These are phyloP conservation scores for Dittrichia graveolens DNA, from an alignment of 129 eudicot genomes.

Conservation along the genomic window DNA sequence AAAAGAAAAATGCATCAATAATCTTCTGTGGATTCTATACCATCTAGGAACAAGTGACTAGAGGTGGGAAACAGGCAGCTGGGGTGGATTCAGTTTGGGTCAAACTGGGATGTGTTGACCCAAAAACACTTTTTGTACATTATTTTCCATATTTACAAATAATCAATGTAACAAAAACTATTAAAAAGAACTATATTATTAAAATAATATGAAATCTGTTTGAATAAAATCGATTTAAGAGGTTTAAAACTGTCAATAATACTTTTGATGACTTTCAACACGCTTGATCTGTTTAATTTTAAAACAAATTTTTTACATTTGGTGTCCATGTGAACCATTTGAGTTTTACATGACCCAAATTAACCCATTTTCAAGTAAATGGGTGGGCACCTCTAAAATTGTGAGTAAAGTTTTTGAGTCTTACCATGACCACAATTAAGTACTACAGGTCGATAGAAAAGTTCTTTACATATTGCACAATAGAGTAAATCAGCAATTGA, in stretches of 20 bases:
- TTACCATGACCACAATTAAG: slow-evolving; percentile 77
- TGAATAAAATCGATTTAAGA: not conserved
- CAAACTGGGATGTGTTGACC: slow-evolving; percentile 1
- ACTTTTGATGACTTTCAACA: not conserved
- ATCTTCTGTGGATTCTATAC: too few species aligned
- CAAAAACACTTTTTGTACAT: not conserved
- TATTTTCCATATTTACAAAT: not conserved
- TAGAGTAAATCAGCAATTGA: slow-evolving; percentile 36
- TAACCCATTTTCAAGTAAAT: not conserved
- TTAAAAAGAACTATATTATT: not conserved
- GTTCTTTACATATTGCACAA: slow-evolving; percentile 52
- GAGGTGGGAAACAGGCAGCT: not conserved
- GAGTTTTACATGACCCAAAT: slow-evolving; percentile 1
- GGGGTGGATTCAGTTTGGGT: not conserved
- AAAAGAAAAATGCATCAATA: not conserved
- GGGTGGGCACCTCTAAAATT: not conserved
- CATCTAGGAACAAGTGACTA: not conserved
- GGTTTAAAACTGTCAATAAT: not conserved
- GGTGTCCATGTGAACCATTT: not conserved
- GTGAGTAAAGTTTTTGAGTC: not conserved
- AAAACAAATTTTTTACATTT: too few species aligned
- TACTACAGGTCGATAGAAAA: slow-evolving; percentile 56
- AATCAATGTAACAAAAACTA: not conserved
- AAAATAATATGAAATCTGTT: not conserved
- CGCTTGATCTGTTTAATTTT: too few species aligned